These are phyloP conservation scores for Calonectria ilicicola DNA, from an alignment of 2,329 filamentous ascomycete species.

Conservation along the genomic window DNA sequence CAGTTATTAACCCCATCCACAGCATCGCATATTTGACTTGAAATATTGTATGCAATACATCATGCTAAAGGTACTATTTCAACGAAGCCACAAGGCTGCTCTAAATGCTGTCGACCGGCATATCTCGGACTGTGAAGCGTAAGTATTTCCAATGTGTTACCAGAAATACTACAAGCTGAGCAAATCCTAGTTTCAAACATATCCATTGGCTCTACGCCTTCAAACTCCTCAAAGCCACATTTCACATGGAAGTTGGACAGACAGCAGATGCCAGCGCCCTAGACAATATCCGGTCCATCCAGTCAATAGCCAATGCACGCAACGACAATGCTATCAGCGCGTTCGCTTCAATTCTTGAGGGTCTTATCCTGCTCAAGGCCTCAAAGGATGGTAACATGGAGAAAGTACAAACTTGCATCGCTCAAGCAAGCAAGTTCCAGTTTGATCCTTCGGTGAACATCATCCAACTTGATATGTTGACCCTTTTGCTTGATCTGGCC, in stretches of 20 bases:
- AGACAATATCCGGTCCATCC: constrained; percentile 76
- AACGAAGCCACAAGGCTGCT: constrained; percentile 78
- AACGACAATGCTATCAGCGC: constrained; percentile 75
- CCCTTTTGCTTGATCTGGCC: constrained; percentile 76
- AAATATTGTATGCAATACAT: constrained; percentile 85
- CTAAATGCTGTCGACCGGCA: constrained; percentile 78
- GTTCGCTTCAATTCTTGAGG: constrained; percentile 75
- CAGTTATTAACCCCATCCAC: constrained; percentile 42
- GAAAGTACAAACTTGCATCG: constrained; percentile 78
- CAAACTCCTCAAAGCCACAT: constrained; percentile 77
- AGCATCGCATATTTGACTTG: constrained; percentile 66
- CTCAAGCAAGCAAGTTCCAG: constrained; percentile 79
- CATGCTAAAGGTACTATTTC: constrained; percentile 76
- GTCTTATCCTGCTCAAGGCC: constrained; percentile 74
- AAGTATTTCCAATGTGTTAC: constrained; percentile 43
- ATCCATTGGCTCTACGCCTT: constrained; percentile 82
- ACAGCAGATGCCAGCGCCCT: constrained; percentile 73
- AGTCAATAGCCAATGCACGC: constrained; percentile 67
- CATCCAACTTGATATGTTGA: constrained; percentile 74
- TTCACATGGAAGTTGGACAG: constrained; percentile 72
- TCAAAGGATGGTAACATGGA: constrained; percentile 75
- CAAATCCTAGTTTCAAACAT: constrained; percentile 67
- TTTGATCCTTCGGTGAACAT: constrained; percentile 71
- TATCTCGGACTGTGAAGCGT: constrained; percentile 76
- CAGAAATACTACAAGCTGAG: constrained; percentile 23